phyloP scores from a whole-genome alignment of 2,329 filamentous ascomycete genomes.

The Ascochyta viciae-villosae region DNA sequence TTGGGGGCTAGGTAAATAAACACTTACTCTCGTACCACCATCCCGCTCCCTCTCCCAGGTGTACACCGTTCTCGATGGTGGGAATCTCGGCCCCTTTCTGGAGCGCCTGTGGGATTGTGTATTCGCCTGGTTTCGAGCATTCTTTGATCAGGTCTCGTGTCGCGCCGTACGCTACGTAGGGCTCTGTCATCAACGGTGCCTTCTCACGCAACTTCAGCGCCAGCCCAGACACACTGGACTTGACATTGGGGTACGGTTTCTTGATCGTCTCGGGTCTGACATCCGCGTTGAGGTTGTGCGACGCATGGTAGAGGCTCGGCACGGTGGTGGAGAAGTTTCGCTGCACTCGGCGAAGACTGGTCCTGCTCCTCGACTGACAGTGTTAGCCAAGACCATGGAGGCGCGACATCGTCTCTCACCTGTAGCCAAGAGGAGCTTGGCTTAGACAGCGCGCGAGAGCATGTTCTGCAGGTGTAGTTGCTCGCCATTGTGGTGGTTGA shows the following conservation, averaged over 20 bases:
- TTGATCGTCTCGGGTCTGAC: conserved; percentile 26
- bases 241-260: conserved; percentile 23
- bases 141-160: conserved; percentile 81
- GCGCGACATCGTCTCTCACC: conserved; percentile 20
- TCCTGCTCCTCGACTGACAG: conserved; percentile 30
- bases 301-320: conserved; percentile 33
- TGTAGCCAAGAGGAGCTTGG: conserved; percentile 25
- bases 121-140: conserved; percentile 76
- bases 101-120: conserved; percentile 73
- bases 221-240: conserved; percentile 28
- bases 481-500: conserved; percentile 42
- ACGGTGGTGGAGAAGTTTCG: conserved; percentile 35
- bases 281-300: conserved; percentile 25
- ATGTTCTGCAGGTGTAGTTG: conserved; percentile 47
- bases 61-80: conserved; percentile 78
- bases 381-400: conserved; percentile 22
- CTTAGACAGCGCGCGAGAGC: conserved; percentile 37
- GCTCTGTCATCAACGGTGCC: conserved; percentile 56
- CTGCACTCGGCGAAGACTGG: conserved; percentile 24
- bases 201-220: conserved; percentile 42
- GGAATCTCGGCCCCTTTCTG: conserved; percentile 72
- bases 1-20: not conserved
- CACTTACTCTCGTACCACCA: conserved; percentile 82
- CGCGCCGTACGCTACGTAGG: conserved; percentile 80
- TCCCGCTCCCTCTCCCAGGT: conserved; percentile 75